Evolutionary conservation across 345 rosid species (phyloP).

Genomic region (Syzygium grande): DNA sequence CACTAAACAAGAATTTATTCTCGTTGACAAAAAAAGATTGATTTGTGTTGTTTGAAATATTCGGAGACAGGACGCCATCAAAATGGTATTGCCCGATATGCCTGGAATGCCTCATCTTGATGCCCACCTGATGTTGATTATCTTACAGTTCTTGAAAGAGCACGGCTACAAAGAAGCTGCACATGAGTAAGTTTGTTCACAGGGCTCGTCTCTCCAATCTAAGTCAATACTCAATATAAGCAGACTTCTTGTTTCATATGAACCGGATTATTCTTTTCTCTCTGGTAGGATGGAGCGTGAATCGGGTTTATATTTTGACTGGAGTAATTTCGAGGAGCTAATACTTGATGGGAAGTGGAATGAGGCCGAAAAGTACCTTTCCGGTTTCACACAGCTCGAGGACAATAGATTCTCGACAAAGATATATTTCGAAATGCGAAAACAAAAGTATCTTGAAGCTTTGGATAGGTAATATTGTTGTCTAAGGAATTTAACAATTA

Average conservation of each 20-base stretch:
- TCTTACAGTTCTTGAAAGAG: constrained; percentile 34
- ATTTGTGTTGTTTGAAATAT: neutral
- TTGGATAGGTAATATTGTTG: constrained; percentile 5
- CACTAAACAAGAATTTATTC: neutral
- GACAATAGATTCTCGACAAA: constrained; percentile 44
- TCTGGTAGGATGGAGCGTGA: constrained; percentile 29
- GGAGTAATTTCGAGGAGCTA: constrained; percentile 22
- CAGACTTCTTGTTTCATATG: neutral
- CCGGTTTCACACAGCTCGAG: constrained; percentile 38
- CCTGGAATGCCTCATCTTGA: constrained; percentile 15
- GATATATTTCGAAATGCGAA: constrained; percentile 51
- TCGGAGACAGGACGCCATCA: neutral
- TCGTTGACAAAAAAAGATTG: neutral
- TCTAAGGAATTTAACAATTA: neutral
- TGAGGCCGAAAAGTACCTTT: constrained; percentile 54
- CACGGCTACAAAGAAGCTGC: constrained; percentile 30
- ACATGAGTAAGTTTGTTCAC: constrained; percentile 6
- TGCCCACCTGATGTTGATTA: constrained; percentile 23
- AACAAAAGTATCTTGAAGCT: constrained; percentile 27
- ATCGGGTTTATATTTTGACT: constrained; percentile 21
- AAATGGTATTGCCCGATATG: neutral
- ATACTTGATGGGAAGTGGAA: constrained; percentile 28
- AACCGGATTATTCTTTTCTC: neutral
- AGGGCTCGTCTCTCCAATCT: neutral
- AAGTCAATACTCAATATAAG: neutral